Evolutionary conservation across 2,329 filamentous ascomycete species (phyloP), one percentile per base, ranked within the genome.

Genomic region (Teratosphaeria destructans): DNA sequence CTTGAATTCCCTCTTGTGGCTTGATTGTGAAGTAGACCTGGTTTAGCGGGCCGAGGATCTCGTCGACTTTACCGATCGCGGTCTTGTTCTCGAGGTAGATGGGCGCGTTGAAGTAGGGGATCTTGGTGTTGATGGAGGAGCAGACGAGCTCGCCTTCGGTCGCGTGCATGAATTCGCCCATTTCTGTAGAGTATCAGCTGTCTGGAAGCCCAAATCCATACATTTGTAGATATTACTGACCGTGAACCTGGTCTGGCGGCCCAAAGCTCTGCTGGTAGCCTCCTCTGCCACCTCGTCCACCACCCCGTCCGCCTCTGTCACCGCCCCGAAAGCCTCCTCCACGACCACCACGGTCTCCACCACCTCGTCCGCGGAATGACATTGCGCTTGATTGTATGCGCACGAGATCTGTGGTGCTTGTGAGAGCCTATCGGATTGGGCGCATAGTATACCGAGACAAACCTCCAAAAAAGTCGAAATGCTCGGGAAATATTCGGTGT

Each of bases 51-150:
- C 94, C 94, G 68, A 99, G 87, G 67, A 99, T 89, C 79, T 99
- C 94, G 79, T 99, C 94, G 73, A 99, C 89, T 79, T 97, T 97
- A 76, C 94, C 94, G 75, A 99, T 68, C 34, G 63, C 64, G 72
- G 87, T 88, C 83, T 97, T 99, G 82, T 97, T 99, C 83, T 97
- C 93, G 71, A 97, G 87, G 80, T 94, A 99, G 76, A 99, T 95
- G 67, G 91, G 91, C 63, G 94, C 94, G 81, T 96, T 97, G 87
- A 99, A 99, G 81, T 95, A 95, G 63, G 94, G 94, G 65, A 99
- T 88, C 79, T 97, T 97, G 70, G 88, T 81, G 81, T 96, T 97
- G 77, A 88, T 87, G 67, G 89, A 95, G 77, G 91, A 87, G 88
- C 93, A 96, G 68, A 99, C 88, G 83, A 99, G 94, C 78, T 99